A percentile compares a stretch with the other conserved stretches of the same genome.
Conservation (phyloP, 1,284 basidiomycete species). For the Microbotryum intermedium region DNA sequence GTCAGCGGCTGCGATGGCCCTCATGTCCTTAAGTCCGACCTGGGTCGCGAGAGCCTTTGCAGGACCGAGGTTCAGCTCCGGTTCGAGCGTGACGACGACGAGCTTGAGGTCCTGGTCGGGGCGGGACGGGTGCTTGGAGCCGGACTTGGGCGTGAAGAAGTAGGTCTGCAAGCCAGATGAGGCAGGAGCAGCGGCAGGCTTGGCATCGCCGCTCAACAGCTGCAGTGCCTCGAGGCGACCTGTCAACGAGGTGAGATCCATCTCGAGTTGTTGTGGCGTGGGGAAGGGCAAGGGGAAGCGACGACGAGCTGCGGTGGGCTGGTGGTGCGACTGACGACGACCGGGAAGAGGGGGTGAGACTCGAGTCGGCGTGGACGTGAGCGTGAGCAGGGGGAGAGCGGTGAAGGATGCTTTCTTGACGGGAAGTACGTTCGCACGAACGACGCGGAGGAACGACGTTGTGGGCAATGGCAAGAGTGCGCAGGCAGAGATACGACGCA, state of each 20-base stretch:
- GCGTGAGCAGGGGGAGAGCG: too few species aligned
- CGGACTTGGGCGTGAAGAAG: conserved; percentile 34
- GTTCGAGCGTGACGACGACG: conserved; percentile 33
- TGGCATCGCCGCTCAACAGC: too few species aligned
- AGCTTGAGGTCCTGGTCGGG: conserved; percentile 28
- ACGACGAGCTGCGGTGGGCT: too few species aligned
- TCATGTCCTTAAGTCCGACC: conserved; percentile 36
- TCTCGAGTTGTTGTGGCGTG: conserved; percentile 4
- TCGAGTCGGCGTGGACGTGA: too few species aligned
- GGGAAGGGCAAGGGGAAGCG: conserved; percentile 3
- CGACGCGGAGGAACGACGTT: too few species aligned
- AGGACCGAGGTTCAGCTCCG: conserved; percentile 32
- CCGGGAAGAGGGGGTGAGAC: too few species aligned
- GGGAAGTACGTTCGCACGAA: too few species aligned
- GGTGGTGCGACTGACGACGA: too few species aligned
- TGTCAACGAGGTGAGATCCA: conserved; percentile 22
- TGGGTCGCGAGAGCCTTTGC: conserved; percentile 33
- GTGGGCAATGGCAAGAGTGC: too few species aligned
- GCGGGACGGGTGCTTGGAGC: conserved; percentile 27
- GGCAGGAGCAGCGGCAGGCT: neutral
- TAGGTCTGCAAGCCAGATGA: conserved; percentile 12
- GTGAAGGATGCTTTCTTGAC: too few species aligned
- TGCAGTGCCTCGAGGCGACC: conserved; percentile 5
- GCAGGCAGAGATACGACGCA: too few species aligned
- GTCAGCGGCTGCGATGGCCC: conserved; percentile 32